Conservation (phyloP, 1,139 yeast species). For the Yamadazyma jaroonii region DNA sequence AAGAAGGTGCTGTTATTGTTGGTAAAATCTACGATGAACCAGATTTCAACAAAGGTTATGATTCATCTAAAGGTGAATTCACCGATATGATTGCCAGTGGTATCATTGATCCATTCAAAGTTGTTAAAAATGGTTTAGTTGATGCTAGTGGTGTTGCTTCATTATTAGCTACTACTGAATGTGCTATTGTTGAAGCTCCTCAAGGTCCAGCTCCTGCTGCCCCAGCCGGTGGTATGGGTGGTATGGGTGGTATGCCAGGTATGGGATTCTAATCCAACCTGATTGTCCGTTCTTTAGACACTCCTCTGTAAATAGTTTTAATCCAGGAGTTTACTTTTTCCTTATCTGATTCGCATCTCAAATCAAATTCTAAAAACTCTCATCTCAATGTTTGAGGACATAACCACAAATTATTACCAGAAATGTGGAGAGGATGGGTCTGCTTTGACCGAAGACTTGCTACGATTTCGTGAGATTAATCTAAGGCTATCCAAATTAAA, state of each 20-base stretch:
- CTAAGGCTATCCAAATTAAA: background rate
- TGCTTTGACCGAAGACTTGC: background rate
- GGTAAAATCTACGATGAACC: slow-evolving; percentile 90
- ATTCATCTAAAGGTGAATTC: slow-evolving; percentile 90
- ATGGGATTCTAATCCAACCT: slow-evolving; percentile 14
- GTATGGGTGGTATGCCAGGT: slow-evolving; percentile 37
- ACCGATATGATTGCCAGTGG: slow-evolving; percentile 97
- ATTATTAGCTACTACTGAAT: slow-evolving; percentile 95
- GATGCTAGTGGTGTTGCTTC: slow-evolving; percentile 99
- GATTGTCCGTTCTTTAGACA: background rate
- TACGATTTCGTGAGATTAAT: slow-evolving; percentile 6
- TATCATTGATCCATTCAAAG: slow-evolving; percentile 99
- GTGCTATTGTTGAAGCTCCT: slow-evolving; percentile 97
- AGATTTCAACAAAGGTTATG: slow-evolving; percentile 90
- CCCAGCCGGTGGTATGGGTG: slow-evolving; percentile 54
- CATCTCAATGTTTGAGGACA: slow-evolving; percentile 8
- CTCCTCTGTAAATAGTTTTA: slow-evolving; percentile 12
- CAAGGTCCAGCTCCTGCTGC: slow-evolving; percentile 75
- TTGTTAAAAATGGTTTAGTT: slow-evolving; percentile 93
- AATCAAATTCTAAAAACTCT: background rate
- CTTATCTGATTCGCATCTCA: background rate
- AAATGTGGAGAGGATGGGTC: background rate
- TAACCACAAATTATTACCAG: slow-evolving; percentile 1
- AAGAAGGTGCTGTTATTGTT: slow-evolving; percentile 96
- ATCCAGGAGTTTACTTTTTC: slow-evolving; percentile 7